Evolutionary conservation across 306 rosid species (phyloP), one percentile per base, ranked within the genome.

Genomic region (Trifolium pratense): DNA sequence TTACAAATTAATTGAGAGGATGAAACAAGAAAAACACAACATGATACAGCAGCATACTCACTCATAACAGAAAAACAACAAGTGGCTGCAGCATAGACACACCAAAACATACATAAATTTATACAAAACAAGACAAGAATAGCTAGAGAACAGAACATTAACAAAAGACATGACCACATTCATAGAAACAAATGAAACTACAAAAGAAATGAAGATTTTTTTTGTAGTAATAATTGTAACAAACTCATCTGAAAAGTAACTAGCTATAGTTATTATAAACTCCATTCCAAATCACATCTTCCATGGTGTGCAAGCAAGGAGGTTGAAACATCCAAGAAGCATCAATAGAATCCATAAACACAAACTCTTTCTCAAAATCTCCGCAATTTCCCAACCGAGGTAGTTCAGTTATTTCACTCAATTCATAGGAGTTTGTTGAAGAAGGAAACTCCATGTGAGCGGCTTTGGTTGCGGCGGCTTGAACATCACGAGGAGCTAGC

Each of bases 391-490:
- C 96, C 55, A 95, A 75, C 2, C 79, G 76, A 1, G 97, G 99
- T 62, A 95, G 77, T 80, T 90, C 85, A 0, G 88, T 86, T 11
- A 95, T 88, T 86, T 95, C 88, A 10, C 86, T 69, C 73, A 95
- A 69, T 40, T 95, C 99, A 2, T 90, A 93, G 0, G 73, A 72
- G 31, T 23, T 80, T 7, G 74, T 14, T 0, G 62, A 52, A 10
- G 74, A 69, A 1, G 74, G 62, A 34, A 69, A 51, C 6, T 75
- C 86, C 97, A 95, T 92, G 29, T 86, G 89, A 16, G 99, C 97
- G 1, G 99, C 99, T 70, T 95, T 87, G 0, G 87, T 39, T 0
- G 99, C 99, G 0, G 99, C 99, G 3, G 96, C 97, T 32, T 95
- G 99, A 3, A 95, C 84, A 8, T 95, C 97, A 0, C 96, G 91